phyloP scores from a whole-genome alignment of 805 yeast species.

The Spathaspora arborariae region DNA sequence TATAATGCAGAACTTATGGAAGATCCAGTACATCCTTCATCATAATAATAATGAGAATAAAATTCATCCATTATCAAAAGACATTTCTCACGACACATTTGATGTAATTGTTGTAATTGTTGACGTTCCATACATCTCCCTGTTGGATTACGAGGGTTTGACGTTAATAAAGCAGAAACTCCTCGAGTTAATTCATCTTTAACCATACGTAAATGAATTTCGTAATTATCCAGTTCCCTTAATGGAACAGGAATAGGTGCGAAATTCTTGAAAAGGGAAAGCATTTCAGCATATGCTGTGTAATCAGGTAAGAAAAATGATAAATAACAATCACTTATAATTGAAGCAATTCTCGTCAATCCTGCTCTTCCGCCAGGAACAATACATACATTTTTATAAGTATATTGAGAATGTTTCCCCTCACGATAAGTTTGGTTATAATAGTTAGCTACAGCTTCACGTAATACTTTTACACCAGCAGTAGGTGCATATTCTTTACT shows the following conservation, averaged over 20 bases:
- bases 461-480: conserved; percentile 49
- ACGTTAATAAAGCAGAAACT: conserved; percentile 53
- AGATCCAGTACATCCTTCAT: conserved; percentile 50
- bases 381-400: conserved; percentile 57
- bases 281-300: conserved; percentile 64
- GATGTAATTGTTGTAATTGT: conserved; percentile 47
- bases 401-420: conserved; percentile 48
- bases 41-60: conserved; percentile 56
- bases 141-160: conserved; percentile 63
- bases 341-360: conserved; percentile 57
- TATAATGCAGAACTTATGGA: conserved; percentile 48
- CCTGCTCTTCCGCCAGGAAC: conserved; percentile 69
- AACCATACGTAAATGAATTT: conserved; percentile 49
- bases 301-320: conserved; percentile 61
- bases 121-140: conserved; percentile 48
- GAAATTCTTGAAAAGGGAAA: conserved; percentile 57
- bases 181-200: conserved; percentile 53
- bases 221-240: conserved; percentile 53
- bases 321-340: conserved; percentile 54
- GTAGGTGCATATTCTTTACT: conserved; percentile 59
- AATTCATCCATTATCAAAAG: conserved; percentile 62
- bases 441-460: conserved; percentile 56
- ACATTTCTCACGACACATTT: conserved; percentile 50
- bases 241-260: conserved; percentile 62
- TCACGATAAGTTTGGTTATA: conserved; percentile 54